Percentiles rank a stretch among this genome's conserved stretches.
These are phyloP conservation scores for Rhodotorula sp. DNA, from an alignment of 1,284 basidiomycete species.

Conservation along the genomic window DNA sequence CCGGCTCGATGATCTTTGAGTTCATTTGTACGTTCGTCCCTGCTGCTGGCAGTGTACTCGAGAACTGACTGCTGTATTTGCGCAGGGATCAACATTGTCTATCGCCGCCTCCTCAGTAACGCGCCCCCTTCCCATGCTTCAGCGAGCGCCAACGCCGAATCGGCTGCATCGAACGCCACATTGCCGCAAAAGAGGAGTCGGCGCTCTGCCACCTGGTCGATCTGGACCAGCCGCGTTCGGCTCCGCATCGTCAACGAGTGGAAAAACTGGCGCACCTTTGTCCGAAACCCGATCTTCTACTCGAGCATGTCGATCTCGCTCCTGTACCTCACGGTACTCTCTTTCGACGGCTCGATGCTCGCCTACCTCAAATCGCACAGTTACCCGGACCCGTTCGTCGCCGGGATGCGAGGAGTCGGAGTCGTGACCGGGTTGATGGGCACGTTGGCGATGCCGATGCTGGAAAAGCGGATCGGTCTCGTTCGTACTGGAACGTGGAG, in stretches of 20 bases:
- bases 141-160: neutral
- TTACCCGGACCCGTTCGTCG: constrained; percentile 58
- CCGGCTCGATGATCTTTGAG: constrained; percentile 46
- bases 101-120: constrained; percentile 40
- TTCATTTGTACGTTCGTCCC: constrained; percentile 40
- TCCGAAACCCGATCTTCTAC: constrained; percentile 54
- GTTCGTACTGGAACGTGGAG: constrained; percentile 54
- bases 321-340: constrained; percentile 57
- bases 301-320: constrained; percentile 56
- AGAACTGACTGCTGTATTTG: neutral
- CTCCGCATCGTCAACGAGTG: neutral
- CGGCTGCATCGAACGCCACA: neutral
- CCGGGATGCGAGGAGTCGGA: constrained; percentile 57
- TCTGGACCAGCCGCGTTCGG: neutral
- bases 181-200: neutral
- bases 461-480: constrained; percentile 52
- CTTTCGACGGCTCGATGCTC: constrained; percentile 58
- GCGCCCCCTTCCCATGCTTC: neutral
- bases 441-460: constrained; percentile 52
- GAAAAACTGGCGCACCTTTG: constrained; percentile 55
- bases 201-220: neutral
- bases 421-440: constrained; percentile 54
- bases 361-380: constrained; percentile 55
- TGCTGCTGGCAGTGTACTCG: too few species aligned
- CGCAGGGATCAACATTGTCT: constrained; percentile 49